Base-by-base conservation (phyloP, 2,329 filamentous ascomycete genomes). In the Xylariaceae sp. region DNA sequence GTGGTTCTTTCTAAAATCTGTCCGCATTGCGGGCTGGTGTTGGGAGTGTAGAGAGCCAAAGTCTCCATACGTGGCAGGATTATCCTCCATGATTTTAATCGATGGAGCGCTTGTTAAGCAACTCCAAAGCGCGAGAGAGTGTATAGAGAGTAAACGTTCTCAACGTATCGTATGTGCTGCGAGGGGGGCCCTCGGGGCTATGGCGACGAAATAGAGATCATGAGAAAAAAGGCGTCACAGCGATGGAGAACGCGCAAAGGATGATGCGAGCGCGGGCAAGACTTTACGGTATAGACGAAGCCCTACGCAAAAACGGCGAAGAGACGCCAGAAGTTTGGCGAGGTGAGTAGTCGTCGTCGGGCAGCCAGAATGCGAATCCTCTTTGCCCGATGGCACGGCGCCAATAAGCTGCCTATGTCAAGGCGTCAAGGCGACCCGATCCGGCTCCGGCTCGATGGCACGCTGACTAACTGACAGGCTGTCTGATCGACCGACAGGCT, bases 141-240 rank as follows among this genome's bases (percentile, higher is more conserved):
- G 56, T 53, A 51, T 55, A 42, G 15, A 15, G 48, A 7, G 30
- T 50, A 42, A 13, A 42, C 42, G 23, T 50, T 51, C 42, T 50
- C 5, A 30, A 35, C 56, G 10, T 9, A 55, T 4, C 13, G 53
- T 9, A 55, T 4, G 10, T 53, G 49, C 13, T 52, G 50, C 55
- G 56, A 58, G 56, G 55, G 57, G 42, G 51, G 61, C 63, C 63
- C 63, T 56, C 55, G 52, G 61, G 63, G 55, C 63, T 58, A 60
- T 39, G 37, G 50, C 44, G 44, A 34, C 23, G 56, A 37, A 57
- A 51, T 56, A 42, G 59, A 47, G 61, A 63, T 55, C 63, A 65
- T 65, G 58, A 58, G 59, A 58, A 34, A 55, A 23, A 47, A 11
- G 34, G 48, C 51, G 30, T 53, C 53, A 45, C 13, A 55, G 50